Evolutionary conservation across 331 rosid genomes (phyloP).

Genomic region (Arachis monticola): DNA sequence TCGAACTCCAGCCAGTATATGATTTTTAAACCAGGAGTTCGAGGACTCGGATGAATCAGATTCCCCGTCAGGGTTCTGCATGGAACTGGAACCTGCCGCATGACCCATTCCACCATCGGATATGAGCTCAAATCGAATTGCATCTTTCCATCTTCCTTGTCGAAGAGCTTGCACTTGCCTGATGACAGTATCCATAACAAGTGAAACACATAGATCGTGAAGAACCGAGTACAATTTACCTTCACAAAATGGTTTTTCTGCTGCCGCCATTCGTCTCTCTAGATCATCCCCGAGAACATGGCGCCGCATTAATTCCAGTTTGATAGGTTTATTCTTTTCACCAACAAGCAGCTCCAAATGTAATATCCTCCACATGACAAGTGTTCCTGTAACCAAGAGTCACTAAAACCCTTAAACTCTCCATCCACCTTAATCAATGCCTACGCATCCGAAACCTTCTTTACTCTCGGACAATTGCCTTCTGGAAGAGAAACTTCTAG

Average conservation of each 20-base stretch:
- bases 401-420: conserved; percentile 84
- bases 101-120: conserved; percentile 69
- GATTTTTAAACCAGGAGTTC: conserved; percentile 89
- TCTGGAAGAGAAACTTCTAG: conserved; percentile 81
- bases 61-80: conserved; percentile 86
- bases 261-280: conserved; percentile 96
- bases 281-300: conserved; percentile 88
- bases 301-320: conserved; percentile 69
- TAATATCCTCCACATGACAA: conserved; percentile 94
- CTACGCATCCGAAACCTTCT: conserved; percentile 79
- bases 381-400: conserved; percentile 95
- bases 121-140: conserved; percentile 88
- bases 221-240: conserved; percentile 77
- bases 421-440: conserved; percentile 79
- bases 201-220: conserved; percentile 91
- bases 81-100: conserved; percentile 61
- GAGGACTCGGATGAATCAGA: conserved; percentile 72
- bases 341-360: conserved; percentile 97
- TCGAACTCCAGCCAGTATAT: conserved; percentile 92
- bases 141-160: conserved; percentile 98
- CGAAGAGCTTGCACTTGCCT: conserved; percentile 91
- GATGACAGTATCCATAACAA: conserved; percentile 87
- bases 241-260: conserved; percentile 88
- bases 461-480: conserved; percentile 77
- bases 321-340: conserved; percentile 69